A percentile compares a stretch with the other conserved stretches of the same genome.
phyloP scores from a whole-genome alignment of 2,329 filamentous ascomycete genomes.

The Pseudogymnoascus sp. region DNA sequence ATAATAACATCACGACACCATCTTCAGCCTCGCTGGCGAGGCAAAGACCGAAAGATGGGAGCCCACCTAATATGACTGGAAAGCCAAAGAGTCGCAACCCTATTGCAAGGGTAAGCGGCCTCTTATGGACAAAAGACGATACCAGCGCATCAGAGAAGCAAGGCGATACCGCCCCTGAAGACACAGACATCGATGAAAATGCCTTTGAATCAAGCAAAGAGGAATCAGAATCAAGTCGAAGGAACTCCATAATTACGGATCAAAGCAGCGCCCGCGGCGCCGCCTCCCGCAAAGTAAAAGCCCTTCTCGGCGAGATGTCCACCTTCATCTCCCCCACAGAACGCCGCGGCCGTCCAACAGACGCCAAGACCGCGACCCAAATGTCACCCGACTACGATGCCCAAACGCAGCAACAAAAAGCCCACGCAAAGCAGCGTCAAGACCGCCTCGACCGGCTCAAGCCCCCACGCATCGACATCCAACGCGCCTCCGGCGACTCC shows the following conservation, averaged over 20 bases:
- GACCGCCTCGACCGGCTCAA: constrained; percentile 30
- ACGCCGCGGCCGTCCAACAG: constrained; percentile 28
- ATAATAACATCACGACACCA: not conserved
- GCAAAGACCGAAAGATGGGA: constrained; percentile 30
- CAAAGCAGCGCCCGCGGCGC: not conserved
- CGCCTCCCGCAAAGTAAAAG: constrained; percentile 5
- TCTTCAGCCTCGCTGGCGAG: not conserved
- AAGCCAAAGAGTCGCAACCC: constrained; percentile 45
- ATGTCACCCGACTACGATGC: not conserved
- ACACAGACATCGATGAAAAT: constrained; percentile 37
- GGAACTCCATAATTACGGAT: not conserved
- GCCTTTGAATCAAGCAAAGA: constrained; percentile 14
- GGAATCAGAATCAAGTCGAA: constrained; percentile 18
- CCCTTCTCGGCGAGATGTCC: constrained; percentile 32
- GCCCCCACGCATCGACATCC: constrained; percentile 41
- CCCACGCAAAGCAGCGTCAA: not conserved
- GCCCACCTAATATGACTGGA: constrained; percentile 1
- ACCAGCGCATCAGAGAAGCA: constrained; percentile 33
- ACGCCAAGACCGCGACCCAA: constrained; percentile 17
- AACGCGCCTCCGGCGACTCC: constrained; percentile 28
- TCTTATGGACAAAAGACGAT: constrained; percentile 52
- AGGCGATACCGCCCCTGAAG: constrained; percentile 39
- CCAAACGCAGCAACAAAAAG: not conserved
- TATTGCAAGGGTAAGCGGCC: constrained; percentile 53
- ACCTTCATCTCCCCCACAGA: constrained; percentile 43